These are phyloP conservation scores for Vitis labrusca DNA, from an alignment of 164 flowering plant species.

Conservation along the genomic window DNA sequence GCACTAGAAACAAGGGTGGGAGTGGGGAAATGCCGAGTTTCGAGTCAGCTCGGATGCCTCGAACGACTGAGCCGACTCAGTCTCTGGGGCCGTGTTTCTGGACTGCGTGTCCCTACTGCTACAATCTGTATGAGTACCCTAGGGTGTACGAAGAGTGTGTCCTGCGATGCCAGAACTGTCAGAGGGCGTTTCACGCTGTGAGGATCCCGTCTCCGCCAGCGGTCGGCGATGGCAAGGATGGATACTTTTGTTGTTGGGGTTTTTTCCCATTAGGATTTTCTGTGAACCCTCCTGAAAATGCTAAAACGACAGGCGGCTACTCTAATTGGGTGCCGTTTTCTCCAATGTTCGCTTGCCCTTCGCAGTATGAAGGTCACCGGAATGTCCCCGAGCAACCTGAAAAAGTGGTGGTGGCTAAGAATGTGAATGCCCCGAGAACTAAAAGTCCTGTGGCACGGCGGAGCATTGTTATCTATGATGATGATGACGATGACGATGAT, in stretches of 20 bases:
- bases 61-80: slow-evolving; percentile 4
- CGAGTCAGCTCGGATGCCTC: background rate
- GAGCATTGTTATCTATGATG: slow-evolving; percentile 21
- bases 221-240: slow-evolving; percentile 26
- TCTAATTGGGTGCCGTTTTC: slow-evolving; percentile 46
- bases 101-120: slow-evolving; percentile 82
- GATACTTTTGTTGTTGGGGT: slow-evolving; percentile 58
- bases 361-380: background rate
- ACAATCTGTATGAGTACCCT: slow-evolving; percentile 50
- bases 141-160: slow-evolving; percentile 49
- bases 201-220: slow-evolving; percentile 40
- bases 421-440: background rate
- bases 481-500: slow-evolving; percentile 18
- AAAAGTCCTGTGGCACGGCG: slow-evolving; percentile 8
- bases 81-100: slow-evolving; percentile 34
- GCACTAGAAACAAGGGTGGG: slow-evolving; percentile 9
- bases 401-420: background rate
- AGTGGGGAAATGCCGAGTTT: slow-evolving; percentile 3
- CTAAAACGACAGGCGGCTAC: slow-evolving; percentile 7
- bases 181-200: slow-evolving; percentile 54
- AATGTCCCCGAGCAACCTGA: background rate
- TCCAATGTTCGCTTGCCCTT: slow-evolving; percentile 32
- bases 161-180: slow-evolving; percentile 54
- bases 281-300: slow-evolving; percentile 7
- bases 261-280: slow-evolving; percentile 56